A percentile compares a stretch with the other conserved stretches of the same genome.
Conservation (phyloP, 1,284 basidiomycete species). For the Cutaneotrichosporon mucoides region DNA sequence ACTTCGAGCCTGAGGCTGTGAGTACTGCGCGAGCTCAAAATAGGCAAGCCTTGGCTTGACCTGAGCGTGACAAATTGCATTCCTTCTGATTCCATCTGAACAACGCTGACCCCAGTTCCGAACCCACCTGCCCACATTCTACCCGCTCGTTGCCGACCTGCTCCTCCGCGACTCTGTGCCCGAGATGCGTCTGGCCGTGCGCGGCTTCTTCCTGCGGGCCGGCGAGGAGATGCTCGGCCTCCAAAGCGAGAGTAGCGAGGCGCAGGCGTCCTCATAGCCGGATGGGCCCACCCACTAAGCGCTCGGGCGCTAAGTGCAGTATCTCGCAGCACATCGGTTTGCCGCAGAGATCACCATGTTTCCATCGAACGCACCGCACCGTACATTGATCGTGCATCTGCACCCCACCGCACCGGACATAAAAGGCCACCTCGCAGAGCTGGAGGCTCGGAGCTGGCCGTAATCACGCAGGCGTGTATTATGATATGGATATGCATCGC, state of each 20-base stretch:
- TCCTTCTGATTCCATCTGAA: too few species aligned
- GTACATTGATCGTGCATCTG: too few species aligned
- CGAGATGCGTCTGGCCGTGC: conserved; percentile 72
- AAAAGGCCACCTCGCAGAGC: too few species aligned
- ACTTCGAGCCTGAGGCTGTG: conserved; percentile 74
- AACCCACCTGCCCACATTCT: conserved; percentile 76
- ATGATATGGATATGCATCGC: neutral
- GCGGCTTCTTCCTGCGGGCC: conserved; percentile 63
- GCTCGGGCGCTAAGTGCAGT: too few species aligned
- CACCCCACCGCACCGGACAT: too few species aligned
- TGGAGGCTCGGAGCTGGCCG: neutral
- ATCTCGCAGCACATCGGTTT: too few species aligned
- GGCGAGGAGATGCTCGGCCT: conserved; percentile 18
- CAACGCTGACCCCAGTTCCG: conserved; percentile 57
- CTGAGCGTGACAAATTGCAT: too few species aligned
- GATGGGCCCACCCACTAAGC: too few species aligned
- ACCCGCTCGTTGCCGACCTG: conserved; percentile 77
- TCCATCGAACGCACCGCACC: too few species aligned
- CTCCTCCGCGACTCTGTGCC: conserved; percentile 71
- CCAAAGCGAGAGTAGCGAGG: neutral
- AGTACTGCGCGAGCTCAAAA: too few species aligned
- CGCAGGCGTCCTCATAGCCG: neutral
- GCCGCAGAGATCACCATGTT: too few species aligned
- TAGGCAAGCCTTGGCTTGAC: too few species aligned
- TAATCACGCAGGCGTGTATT: conserved; percentile 3